A percentile compares a stretch with the other conserved stretches of the same genome.
phyloP scores from a whole-genome alignment of 83 land plant genomes.

The Picea abies region DNA sequence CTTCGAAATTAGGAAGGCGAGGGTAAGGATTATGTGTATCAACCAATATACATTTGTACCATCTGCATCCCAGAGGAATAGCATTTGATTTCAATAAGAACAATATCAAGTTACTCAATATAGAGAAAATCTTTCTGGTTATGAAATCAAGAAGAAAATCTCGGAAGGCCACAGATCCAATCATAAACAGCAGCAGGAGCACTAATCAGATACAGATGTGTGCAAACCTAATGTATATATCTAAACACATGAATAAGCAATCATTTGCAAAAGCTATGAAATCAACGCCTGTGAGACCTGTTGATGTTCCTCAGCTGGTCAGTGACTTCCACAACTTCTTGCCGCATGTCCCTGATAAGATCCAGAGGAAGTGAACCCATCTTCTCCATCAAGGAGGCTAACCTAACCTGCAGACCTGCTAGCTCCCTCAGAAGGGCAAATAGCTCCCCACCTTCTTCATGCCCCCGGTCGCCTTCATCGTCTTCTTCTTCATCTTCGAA shows the following conservation, averaged over 20 bases:
- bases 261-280: background rate
- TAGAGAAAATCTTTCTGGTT: background rate
- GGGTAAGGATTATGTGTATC: background rate
- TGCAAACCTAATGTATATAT: background rate
- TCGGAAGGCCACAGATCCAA: background rate
- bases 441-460: constrained; percentile 9
- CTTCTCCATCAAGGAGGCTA: constrained; percentile 17
- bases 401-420: constrained; percentile 10
- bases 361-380: constrained; percentile 20
- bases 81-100: background rate
- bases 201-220: background rate
- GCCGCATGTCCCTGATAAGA: constrained; percentile 17
- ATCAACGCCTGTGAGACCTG: constrained; percentile 14
- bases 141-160: background rate
- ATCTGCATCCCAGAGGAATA: background rate
- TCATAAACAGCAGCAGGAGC: background rate
- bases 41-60: too few species aligned
- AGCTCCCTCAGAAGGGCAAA: constrained; percentile 15
- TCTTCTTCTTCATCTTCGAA: constrained; percentile 12
- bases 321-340: constrained; percentile 18
- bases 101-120: background rate
- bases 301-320: constrained; percentile 19
- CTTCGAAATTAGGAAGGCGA: background rate
- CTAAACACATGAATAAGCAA: background rate
- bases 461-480: background rate